phyloP scores from a whole-genome alignment of 1,284 basidiomycete species.

The Moesziomyces sp. region DNA sequence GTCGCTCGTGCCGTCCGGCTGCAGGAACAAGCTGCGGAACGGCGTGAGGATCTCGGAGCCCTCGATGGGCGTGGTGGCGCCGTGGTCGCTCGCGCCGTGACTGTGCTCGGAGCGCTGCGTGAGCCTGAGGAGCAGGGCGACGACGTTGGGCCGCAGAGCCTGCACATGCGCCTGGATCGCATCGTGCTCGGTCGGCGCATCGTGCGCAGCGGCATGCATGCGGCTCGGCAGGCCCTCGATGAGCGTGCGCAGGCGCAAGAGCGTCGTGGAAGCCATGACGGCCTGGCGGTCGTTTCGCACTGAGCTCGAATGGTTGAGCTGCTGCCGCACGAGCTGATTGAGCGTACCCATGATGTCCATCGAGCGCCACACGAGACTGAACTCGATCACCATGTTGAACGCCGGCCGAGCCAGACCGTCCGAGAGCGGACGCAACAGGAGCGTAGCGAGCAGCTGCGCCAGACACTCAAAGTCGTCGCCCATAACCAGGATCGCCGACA shows the following conservation, averaged over 20 bases:
- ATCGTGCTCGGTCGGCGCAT: slow-evolving; percentile 10
- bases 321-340: slow-evolving; percentile 47
- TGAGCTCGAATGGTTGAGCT: slow-evolving; percentile 49
- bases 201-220: slow-evolving; percentile 11
- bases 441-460: slow-evolving; percentile 34
- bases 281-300: slow-evolving; percentile 39
- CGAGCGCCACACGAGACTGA: slow-evolving; percentile 33
- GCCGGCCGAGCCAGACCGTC: slow-evolving; percentile 32
- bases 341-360: slow-evolving; percentile 49
- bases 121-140: slow-evolving; percentile 24
- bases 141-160: slow-evolving; percentile 26
- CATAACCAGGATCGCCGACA: slow-evolving; percentile 31
- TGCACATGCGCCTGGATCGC: slow-evolving; percentile 30
- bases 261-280: slow-evolving; percentile 43
- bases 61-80: slow-evolving; percentile 13
- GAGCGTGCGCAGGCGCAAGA: slow-evolving; percentile 41
- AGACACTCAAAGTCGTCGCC: slow-evolving; percentile 40
- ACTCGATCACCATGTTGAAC: slow-evolving; percentile 43
- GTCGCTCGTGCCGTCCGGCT: slow-evolving; percentile 37
- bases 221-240: slow-evolving; percentile 34
- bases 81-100: not conserved
- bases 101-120: slow-evolving; percentile 6
- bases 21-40: slow-evolving; percentile 34
- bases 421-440: slow-evolving; percentile 35
- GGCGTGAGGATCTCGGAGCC: slow-evolving; percentile 27